Evolutionary conservation across 768 basidiomycete genomes (phyloP).

Genomic region (Boletellus ananiceps): DNA sequence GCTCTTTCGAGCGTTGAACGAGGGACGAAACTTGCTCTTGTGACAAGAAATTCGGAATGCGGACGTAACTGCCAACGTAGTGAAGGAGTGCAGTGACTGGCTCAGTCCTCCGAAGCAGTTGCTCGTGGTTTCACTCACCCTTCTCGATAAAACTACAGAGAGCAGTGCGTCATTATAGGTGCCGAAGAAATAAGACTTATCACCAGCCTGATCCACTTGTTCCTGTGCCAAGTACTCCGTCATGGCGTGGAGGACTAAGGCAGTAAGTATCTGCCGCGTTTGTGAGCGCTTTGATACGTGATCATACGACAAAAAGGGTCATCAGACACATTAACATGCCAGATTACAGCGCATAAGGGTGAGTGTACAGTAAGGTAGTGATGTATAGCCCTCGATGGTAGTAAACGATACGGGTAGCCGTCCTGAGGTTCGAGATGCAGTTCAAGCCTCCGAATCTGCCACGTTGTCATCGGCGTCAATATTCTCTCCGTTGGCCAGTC

Average conservation of each 20-base stretch:
- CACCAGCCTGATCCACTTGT: conserved; percentile 54
- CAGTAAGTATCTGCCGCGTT: no score
- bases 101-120: neutral
- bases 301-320: no score
- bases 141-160: conserved; percentile 49
- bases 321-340: neutral
- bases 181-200: neutral
- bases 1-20: conserved; percentile 62
- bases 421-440: conserved; percentile 1
- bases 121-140: conserved; percentile 37
- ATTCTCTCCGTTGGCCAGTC: conserved; percentile 53
- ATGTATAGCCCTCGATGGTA: neutral
- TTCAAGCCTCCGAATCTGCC: conserved; percentile 27
- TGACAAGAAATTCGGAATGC: conserved; percentile 69
- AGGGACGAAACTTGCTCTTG: conserved; percentile 56
- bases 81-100: no score
- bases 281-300: no score
- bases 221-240: conserved; percentile 48
- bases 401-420: neutral
- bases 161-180: neutral
- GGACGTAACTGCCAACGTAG: conserved; percentile 56
- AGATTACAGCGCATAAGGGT: neutral
- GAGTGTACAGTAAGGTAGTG: conserved; percentile 13
- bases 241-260: neutral
- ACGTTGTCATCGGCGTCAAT: conserved; percentile 34